Evolutionary conservation across 768 basidiomycete species (phyloP), one percentile per base, ranked within the genome.

Genomic region (Hygrophoropsis aurantiaca): DNA sequence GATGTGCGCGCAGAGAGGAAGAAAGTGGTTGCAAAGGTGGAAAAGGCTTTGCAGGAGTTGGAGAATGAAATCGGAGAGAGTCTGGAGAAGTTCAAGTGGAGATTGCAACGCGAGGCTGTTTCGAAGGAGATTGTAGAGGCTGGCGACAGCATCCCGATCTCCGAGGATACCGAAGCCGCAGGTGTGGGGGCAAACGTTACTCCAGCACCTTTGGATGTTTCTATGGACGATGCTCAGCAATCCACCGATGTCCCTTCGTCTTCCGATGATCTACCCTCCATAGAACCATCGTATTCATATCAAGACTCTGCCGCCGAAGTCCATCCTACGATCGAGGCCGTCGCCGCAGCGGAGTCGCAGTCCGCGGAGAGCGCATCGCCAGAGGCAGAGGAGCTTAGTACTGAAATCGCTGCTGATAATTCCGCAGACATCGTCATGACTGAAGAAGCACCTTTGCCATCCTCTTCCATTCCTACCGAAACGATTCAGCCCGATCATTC

Each of bases 1-100:
- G 69, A 59, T 9, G 67, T 90, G 37, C 61, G 86, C 40, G 62
- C 62, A 18, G 65, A 55, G 44, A 61, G 87, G 52, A 85, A 80
- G 65, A 72, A 71, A 37, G 69, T 81, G 8, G 86, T 87, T 13
- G 58, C 54, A 11, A 58, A 55, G 41, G 77, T 87, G 13, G 86
- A 85, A 70, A 56, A 59, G 20, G 85, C 79, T 33, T 57, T 87
- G 36, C 77, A 76, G 51, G 71, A 71, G 34, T 50, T 85, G 21
- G 82, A 81, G 56, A 57, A 60, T 47, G 67, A 70, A 32, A 72
- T 84, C n/a, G 72, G 74, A 54, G 70, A 64, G 30, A 62, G 68
- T 30, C 72, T 67, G 60, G 70, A 65, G 49, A 54, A 38, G 36
- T 38, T 38, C n/a, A 38, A 38, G 36, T 38, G 36, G 36, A 38